Evolutionary conservation across 441 rosid genomes (phyloP), one percentile per base, ranked within the genome.

Genomic region (Bocquillonia castaneifolia): DNA sequence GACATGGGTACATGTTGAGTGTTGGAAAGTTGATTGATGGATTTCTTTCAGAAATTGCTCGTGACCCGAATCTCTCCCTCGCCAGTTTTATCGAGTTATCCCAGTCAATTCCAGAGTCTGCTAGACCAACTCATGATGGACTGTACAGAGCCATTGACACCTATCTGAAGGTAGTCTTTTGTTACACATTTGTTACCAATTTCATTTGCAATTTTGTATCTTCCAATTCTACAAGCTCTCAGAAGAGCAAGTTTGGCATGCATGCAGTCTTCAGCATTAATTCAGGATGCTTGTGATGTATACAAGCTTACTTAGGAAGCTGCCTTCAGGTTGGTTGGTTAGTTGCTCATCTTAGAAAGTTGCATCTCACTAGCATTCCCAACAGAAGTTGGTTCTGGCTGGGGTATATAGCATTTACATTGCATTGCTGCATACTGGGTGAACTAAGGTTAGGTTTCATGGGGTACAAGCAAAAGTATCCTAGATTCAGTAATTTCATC

Each of bases 61-160:
- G 17, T 1, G 89, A 85, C 64, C 79, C 80, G 0, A 78, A 76
- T 69, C 83, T 93, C 31, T 51, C 80, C 3, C 72, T 87, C 14
- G 63, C 77, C 51, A 83, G 83, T 73, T 91, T 93, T 64, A 56
- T 84, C 0, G 84, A 85, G 63, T 65, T 93, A 55, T 74, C 92
- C n/a, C 82, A 32, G 73, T 79, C 80, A 0, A 76, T 93, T 72
- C 96, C 96, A 0, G 92, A 88, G 66, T 70, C 88, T 45, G 89
- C 84, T 18, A 84, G 98, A 67, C 89, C 88, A n/a, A 72, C 81
- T 71, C 93, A 93, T 60, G 96, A 93, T 61, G 87, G 85, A 50
- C 75, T 93, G n/a, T 93, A 93, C 84, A 87, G 82, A 73, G 97
- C 98, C 75, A 81, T 93, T 59, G 97, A 89, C 69, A 36, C 68